A percentile compares a stretch with the other conserved stretches of the same genome.
Evolutionary conservation across 257 asterid genomes (phyloP).

Genomic region (Petunia secreta): DNA sequence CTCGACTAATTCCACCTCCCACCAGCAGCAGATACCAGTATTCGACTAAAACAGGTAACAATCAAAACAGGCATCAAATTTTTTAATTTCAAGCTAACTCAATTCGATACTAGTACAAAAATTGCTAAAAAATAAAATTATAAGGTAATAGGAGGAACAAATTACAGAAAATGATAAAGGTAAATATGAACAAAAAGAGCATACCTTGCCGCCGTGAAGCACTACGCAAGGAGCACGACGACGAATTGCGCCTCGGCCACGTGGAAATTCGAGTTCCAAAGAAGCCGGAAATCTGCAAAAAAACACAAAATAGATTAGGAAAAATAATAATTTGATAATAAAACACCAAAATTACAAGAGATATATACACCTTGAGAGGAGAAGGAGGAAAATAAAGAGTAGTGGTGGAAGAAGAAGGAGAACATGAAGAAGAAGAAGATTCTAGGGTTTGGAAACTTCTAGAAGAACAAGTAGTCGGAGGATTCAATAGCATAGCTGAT

Average conservation of each 20-base stretch:
- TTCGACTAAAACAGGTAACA: not conserved
- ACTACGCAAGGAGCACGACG: slow-evolving; percentile 5
- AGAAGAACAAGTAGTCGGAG: slow-evolving; percentile 12
- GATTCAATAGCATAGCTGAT: slow-evolving; percentile 28
- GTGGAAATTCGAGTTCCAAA: slow-evolving; percentile 38
- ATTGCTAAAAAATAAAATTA: not conserved
- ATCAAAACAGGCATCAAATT: not conserved
- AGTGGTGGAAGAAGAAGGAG: slow-evolving; percentile 33
- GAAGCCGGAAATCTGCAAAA: slow-evolving; percentile 46
- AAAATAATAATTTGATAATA: not conserved
- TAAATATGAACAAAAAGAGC: not conserved
- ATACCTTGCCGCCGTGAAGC: slow-evolving; percentile 19
- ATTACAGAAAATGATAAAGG: not conserved
- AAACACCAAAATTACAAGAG: not conserved
- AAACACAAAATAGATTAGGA: not conserved
- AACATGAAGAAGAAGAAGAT: slow-evolving; percentile 11
- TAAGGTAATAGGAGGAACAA: not conserved
- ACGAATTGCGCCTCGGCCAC: slow-evolving; percentile 33
- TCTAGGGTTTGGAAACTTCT: slow-evolving; percentile 25
- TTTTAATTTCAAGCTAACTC: not conserved
- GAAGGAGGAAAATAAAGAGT: slow-evolving; percentile 24
- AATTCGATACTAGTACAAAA: not conserved
- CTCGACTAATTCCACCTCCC: too few relatives aligned
- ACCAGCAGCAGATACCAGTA: too few relatives aligned
- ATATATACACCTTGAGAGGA: slow-evolving; percentile 27